A percentile compares a stretch with the other conserved stretches of the same genome.
These are phyloP conservation scores for Solanum clarkiae DNA, from an alignment of 257 asterid species.

Conservation along the genomic window DNA sequence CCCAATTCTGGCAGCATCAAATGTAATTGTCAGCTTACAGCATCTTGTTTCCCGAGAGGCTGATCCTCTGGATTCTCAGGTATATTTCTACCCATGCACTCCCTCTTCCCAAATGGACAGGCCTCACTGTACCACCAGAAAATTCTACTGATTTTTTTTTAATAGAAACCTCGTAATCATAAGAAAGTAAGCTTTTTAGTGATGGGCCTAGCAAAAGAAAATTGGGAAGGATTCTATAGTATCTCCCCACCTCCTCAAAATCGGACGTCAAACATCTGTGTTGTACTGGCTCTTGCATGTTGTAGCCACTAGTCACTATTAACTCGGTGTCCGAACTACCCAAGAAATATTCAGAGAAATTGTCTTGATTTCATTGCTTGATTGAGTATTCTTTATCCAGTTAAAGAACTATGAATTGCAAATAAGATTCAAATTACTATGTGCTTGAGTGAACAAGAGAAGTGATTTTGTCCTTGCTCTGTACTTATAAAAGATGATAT, in stretches of 20 bases:
- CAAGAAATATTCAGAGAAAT: neutral
- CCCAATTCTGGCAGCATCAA: conserved; percentile 84
- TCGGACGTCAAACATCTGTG: neutral
- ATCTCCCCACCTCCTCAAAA: no score
- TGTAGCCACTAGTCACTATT: neutral
- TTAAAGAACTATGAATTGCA: neutral
- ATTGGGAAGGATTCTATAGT: no score
- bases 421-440: neutral
- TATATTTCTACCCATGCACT: conserved; percentile 2
- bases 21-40: conserved; percentile 73
- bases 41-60: conserved; percentile 90
- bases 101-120: neutral
- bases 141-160: neutral
- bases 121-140: neutral
- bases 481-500: neutral
- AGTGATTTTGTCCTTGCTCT: neutral
- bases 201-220: no score
- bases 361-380: neutral
- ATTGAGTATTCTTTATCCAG: neutral
- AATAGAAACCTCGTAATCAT: no score
- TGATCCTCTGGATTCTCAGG: conserved; percentile 98
- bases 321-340: neutral
- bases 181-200: no score
- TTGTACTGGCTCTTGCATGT: neutral
- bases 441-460: neutral